Conservation (phyloP, 192 early-diverging fungal genomes). For the Coemansia sp. region DNA sequence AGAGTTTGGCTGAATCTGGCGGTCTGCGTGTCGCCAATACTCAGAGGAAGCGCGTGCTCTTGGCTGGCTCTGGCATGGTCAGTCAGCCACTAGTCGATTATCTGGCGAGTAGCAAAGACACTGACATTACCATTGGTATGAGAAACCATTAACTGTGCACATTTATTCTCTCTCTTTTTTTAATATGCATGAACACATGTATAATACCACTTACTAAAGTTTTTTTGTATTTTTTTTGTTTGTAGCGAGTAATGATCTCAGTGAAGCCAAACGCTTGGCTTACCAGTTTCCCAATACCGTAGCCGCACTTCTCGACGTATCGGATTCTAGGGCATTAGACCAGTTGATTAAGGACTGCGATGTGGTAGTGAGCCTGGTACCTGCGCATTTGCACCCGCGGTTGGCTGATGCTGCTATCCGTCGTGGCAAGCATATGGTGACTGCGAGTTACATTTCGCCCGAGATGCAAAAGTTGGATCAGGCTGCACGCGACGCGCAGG, state of each 20-base stretch:
- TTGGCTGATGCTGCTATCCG: constrained; percentile 70
- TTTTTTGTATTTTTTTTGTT: constrained; percentile 27
- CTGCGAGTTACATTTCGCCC: constrained; percentile 92
- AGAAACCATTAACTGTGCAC: background rate
- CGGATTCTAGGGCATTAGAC: constrained; percentile 61
- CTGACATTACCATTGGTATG: constrained; percentile 55
- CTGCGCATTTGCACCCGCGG: constrained; percentile 71
- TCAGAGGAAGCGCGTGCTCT: constrained; percentile 63
- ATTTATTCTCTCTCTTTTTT: background rate
- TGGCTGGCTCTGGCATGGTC: constrained; percentile 92
- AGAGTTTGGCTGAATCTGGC: constrained; percentile 39
- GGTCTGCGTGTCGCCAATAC: constrained; percentile 47
- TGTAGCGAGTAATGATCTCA: constrained; percentile 80
- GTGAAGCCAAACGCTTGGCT: constrained; percentile 74
- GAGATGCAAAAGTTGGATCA: constrained; percentile 82
- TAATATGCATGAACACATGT: constrained; percentile 2
- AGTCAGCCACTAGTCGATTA: constrained; percentile 91
- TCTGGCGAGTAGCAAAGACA: constrained; percentile 61
- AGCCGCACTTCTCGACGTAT: constrained; percentile 73
- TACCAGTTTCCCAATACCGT: constrained; percentile 62
- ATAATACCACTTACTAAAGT: constrained; percentile 17
- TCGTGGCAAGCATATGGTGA: constrained; percentile 91
- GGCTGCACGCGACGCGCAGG: constrained; percentile 75
- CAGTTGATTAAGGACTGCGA: constrained; percentile 73
- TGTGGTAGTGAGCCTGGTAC: constrained; percentile 89